Conservation (phyloP, 768 basidiomycete genomes). For the Lactifluus piperatus region DNA sequence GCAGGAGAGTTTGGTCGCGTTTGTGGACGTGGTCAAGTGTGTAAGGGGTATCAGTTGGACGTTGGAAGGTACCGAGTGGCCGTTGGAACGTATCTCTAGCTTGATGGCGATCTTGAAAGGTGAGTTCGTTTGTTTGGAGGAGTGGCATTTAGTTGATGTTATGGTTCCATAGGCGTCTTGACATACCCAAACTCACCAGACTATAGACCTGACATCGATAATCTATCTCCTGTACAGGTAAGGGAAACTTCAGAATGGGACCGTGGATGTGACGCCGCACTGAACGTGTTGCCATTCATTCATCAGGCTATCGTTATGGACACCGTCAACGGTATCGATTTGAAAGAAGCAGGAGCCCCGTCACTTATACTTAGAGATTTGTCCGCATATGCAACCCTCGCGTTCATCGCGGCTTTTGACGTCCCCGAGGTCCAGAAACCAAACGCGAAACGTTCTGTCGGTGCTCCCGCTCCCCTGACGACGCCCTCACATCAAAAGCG, state of each 20-base stretch:
- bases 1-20: conserved; percentile 80
- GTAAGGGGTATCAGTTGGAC: conserved; percentile 43
- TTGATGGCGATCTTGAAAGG: conserved; percentile 78
- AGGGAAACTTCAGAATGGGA: conserved; percentile 3
- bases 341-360: conserved; percentile 49
- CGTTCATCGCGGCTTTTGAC: conserved; percentile 77
- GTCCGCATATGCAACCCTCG: conserved; percentile 77
- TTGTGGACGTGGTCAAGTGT: conserved; percentile 62
- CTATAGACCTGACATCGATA: conserved; percentile 82
- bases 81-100: conserved; percentile 49
- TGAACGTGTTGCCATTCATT: background rate
- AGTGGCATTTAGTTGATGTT: background rate
- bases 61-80: conserved; percentile 53
- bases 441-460: conserved; percentile 3
- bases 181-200: conserved; percentile 80
- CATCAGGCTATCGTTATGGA: conserved; percentile 61
- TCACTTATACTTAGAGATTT: conserved; percentile 78
- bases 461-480: conserved; percentile 19
- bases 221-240: conserved; percentile 73
- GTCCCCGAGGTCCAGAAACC: conserved; percentile 27
- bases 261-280: background rate
- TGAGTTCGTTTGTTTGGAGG: conserved; percentile 19
- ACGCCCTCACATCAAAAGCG: conserved; percentile 46
- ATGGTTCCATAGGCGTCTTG: conserved; percentile 43
- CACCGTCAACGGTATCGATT: conserved; percentile 57